Conservation (phyloP, 352 stramenopile species). For the Globisporangium ultimum region DNA sequence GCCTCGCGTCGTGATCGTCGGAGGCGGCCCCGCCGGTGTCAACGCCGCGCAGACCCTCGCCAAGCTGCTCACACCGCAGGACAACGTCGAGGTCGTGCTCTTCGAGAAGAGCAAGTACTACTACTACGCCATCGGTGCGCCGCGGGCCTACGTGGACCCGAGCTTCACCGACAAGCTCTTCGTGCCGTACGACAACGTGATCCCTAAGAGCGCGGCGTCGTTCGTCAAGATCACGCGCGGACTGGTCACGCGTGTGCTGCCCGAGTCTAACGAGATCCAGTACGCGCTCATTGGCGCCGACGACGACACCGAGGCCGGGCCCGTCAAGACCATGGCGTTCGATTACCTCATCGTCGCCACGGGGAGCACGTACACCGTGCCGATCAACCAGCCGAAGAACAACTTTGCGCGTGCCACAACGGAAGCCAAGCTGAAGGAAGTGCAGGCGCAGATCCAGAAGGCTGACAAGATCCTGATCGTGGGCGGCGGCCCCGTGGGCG, state of each 20-base stretch:
- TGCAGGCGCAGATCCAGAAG: slow-evolving; percentile 24
- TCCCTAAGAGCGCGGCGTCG: slow-evolving; percentile 14
- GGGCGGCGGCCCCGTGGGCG: slow-evolving; percentile 46
- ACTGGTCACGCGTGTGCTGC: background rate
- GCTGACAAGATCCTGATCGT: slow-evolving; percentile 42
- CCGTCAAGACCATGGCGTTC: slow-evolving; percentile 23
- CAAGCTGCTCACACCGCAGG: slow-evolving; percentile 24
- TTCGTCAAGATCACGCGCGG: slow-evolving; percentile 9
- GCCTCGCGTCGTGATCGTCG: slow-evolving; percentile 49
- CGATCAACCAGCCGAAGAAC: slow-evolving; percentile 39
- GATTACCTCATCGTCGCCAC: slow-evolving; percentile 62
- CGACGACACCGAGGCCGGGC: background rate
- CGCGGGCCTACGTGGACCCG: slow-evolving; percentile 52
- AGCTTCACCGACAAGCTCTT: slow-evolving; percentile 55
- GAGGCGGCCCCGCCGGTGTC: slow-evolving; percentile 50
- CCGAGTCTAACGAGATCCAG: background rate
- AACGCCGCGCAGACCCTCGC: slow-evolving; percentile 38
- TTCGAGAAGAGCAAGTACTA: slow-evolving; percentile 54
- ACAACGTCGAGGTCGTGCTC: slow-evolving; percentile 48
- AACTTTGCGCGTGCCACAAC: slow-evolving; percentile 16
- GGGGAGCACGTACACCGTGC: slow-evolving; percentile 46
- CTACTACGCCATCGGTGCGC: slow-evolving; percentile 44
- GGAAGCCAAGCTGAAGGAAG: slow-evolving; percentile 22
- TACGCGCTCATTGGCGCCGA: too few relatives aligned
- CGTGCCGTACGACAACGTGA: slow-evolving; percentile 59